Conservation (phyloP, 208 protist genomes). For the Angomonas desouzai region DNA sequence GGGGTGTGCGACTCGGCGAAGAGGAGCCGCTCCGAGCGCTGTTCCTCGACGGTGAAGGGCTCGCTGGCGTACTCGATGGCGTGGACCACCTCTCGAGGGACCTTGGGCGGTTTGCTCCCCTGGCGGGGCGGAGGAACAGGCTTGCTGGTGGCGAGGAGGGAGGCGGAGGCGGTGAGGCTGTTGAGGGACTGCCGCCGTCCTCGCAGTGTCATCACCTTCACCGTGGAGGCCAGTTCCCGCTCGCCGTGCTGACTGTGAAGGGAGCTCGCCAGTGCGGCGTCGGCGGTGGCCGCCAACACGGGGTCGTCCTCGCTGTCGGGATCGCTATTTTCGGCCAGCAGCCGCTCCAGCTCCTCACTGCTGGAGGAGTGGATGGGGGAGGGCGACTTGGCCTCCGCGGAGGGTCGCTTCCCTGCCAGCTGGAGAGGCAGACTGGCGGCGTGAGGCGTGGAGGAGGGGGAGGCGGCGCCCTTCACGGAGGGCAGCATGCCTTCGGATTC, state of each 20-base stretch:
- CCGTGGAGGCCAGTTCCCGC: not conserved
- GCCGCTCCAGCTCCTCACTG: not conserved
- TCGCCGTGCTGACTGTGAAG: not conserved
- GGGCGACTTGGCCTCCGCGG: not conserved
- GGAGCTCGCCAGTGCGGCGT: conserved; percentile 1
- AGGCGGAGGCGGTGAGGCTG: not conserved
- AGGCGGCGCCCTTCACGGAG: not conserved
- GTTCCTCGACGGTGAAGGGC: not conserved
- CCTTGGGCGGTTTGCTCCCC: not conserved
- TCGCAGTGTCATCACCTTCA: not conserved
- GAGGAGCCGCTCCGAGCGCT: not conserved
- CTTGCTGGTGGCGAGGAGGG: not conserved
- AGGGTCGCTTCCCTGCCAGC: not conserved
- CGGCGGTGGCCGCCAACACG: not conserved
- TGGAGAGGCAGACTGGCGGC: not conserved
- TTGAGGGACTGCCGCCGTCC: conserved; percentile 2
- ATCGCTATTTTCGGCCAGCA: not conserved
- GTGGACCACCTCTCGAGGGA: not conserved
- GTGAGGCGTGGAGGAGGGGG: conserved; percentile 1
- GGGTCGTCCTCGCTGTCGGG: conserved; percentile 9
- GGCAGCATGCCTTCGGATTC: conserved; percentile 3
- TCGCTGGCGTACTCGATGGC: not conserved
- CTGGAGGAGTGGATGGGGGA: not conserved
- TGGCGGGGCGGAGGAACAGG: not conserved
- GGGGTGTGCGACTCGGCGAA: not conserved